These are phyloP conservation scores for Mariannaea elegans DNA, from an alignment of 2,329 filamentous ascomycete species.

Conservation along the genomic window DNA sequence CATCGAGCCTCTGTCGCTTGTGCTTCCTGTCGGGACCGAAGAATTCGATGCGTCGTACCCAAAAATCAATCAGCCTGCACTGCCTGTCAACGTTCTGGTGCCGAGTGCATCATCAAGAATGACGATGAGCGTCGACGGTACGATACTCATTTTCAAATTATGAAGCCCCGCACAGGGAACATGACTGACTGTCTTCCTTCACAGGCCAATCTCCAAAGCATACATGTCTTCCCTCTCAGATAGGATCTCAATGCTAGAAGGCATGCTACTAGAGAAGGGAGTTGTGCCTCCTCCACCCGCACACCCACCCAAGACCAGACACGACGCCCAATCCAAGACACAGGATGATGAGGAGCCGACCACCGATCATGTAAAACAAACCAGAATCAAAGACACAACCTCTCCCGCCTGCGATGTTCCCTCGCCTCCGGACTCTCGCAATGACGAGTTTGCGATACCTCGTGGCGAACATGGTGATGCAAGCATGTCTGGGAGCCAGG, in stretches of 20 bases:
- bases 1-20: constrained; percentile 64
- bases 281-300: constrained; percentile 58
- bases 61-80: constrained; percentile 60
- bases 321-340: constrained; percentile 44
- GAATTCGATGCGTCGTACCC: constrained; percentile 62
- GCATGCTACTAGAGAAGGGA: constrained; percentile 59
- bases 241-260: constrained; percentile 60
- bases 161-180: constrained; percentile 2
- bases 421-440: constrained; percentile 45
- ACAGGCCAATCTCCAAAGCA: constrained; percentile 64
- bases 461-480: constrained; percentile 39
- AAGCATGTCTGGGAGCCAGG: constrained; percentile 28
- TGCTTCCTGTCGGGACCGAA: constrained; percentile 59
- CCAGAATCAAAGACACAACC: constrained; percentile 14
- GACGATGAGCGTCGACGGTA: constrained; percentile 65
- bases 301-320: constrained; percentile 62
- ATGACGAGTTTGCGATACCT: constrained; percentile 42
- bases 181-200: constrained; percentile 5
- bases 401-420: constrained; percentile 36
- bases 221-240: constrained; percentile 67
- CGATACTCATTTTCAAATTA: constrained; percentile 25
- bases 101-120: constrained; percentile 64
- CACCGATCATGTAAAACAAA: constrained; percentile 13
- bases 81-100: constrained; percentile 60
- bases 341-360: constrained; percentile 30